These are phyloP conservation scores for Phytophthora ohioensis DNA, from an alignment of 352 stramenopile genomes.

Conservation along the genomic window DNA sequence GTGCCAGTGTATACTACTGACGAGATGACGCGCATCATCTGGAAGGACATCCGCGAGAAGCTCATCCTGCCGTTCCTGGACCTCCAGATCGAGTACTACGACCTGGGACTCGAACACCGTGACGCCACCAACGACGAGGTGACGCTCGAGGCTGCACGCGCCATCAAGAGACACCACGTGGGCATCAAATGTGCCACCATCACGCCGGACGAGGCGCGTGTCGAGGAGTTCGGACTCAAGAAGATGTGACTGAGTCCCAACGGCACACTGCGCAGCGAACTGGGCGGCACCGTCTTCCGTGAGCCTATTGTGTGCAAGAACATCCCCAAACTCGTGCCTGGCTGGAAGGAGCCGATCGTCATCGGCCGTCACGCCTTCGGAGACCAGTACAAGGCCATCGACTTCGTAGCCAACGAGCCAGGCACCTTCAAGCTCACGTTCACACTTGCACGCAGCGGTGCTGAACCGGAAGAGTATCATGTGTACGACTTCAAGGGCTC, in stretches of 20 bases:
- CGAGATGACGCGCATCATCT: constrained; percentile 89
- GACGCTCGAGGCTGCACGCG: constrained; percentile 77
- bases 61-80: constrained; percentile 87
- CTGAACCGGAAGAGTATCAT: constrained; percentile 59
- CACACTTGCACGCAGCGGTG: constrained; percentile 62
- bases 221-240: constrained; percentile 87
- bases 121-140: constrained; percentile 88
- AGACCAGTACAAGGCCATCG: constrained; percentile 89
- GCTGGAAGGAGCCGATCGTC: constrained; percentile 90
- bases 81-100: constrained; percentile 88
- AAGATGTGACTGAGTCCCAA: constrained; percentile 89
- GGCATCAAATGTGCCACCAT: constrained; percentile 93
- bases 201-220: constrained; percentile 86
- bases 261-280: constrained; percentile 87
- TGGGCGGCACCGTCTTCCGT: constrained; percentile 90
- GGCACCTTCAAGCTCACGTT: constrained; percentile 88
- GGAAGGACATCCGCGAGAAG: constrained; percentile 72
- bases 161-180: constrained; percentile 84
- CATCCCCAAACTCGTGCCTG: constrained; percentile 86
- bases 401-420: constrained; percentile 76
- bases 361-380: constrained; percentile 90
- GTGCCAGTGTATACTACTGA: no score
- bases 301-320: constrained; percentile 91
- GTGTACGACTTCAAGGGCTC: constrained; percentile 87
- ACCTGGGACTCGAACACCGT: constrained; percentile 80